Conservation (phyloP, 106 monocot genomes). For the Platanthera guangdongensis region DNA sequence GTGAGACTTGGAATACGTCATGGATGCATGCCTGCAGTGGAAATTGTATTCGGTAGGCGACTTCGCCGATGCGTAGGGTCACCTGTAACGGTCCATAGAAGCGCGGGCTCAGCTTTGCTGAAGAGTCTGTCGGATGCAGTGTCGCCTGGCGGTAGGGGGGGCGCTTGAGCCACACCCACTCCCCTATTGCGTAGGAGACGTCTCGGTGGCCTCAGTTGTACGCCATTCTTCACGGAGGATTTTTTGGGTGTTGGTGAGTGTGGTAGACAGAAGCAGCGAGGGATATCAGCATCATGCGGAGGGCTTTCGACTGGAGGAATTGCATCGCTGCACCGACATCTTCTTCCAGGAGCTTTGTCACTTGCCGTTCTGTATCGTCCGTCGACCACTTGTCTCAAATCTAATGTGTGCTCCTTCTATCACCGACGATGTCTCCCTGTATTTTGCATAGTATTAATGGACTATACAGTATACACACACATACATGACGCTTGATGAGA, state of each 20-base stretch:
- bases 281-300: constrained; percentile 57
- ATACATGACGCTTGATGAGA: background rate
- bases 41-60: too few species aligned
- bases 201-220: too few species aligned
- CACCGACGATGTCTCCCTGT: constrained; percentile 31
- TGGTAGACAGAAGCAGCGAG: constrained; percentile 40
- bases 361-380: constrained; percentile 48
- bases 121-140: too few species aligned
- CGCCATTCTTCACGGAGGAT: constrained; percentile 21
- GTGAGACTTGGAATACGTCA: too few species aligned
- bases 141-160: too few species aligned
- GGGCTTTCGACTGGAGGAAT: constrained; percentile 55
- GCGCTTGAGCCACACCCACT: too few species aligned
- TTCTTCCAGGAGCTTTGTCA: constrained; percentile 67
- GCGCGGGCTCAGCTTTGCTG: too few species aligned
- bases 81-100: too few species aligned
- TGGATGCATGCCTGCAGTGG: too few species aligned
- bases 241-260: constrained; percentile 18
- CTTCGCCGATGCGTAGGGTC: too few species aligned
- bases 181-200: too few species aligned
- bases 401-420: constrained; percentile 29
- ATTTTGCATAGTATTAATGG: too few species aligned
- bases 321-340: constrained; percentile 54
- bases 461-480: background rate
- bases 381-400: constrained; percentile 55